These are phyloP conservation scores for Mycosphaerelloides madeirae DNA, from an alignment of 2,329 filamentous ascomycete species.

Conservation along the genomic window DNA sequence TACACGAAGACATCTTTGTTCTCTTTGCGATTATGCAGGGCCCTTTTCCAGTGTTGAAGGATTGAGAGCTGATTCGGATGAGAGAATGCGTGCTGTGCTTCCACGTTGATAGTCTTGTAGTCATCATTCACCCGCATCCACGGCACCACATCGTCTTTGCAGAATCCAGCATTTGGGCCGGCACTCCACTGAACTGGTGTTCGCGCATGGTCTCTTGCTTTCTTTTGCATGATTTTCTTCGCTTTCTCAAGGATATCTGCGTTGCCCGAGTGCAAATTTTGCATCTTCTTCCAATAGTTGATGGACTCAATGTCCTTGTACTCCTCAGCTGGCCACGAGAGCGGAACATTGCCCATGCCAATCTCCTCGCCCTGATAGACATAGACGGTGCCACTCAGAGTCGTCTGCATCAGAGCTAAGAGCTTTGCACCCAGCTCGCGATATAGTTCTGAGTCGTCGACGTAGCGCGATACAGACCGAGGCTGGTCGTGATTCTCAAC, in stretches of 20 bases:
- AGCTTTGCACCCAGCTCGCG: constrained; percentile 46
- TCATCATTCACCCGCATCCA: constrained; percentile 60
- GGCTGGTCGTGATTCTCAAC: constrained; percentile 51
- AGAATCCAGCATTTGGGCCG: constrained; percentile 58
- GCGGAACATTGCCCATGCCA: constrained; percentile 47
- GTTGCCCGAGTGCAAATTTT: constrained; percentile 33
- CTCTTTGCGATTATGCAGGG: constrained; percentile 52
- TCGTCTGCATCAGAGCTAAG: constrained; percentile 45
- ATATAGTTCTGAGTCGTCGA: constrained; percentile 44
- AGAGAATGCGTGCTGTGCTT: constrained; percentile 42
- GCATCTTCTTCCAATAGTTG: constrained; percentile 52
- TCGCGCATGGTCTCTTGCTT: constrained; percentile 47
- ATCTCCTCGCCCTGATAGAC: constrained; percentile 51
- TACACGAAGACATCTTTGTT: constrained; percentile 58
- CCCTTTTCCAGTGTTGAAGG: constrained; percentile 57
- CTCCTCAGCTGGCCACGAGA: constrained; percentile 40
- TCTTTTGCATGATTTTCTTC: constrained; percentile 15
- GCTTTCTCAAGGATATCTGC: constrained; percentile 15
- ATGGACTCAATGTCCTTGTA: constrained; percentile 52
- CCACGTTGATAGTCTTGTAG: constrained; percentile 53
- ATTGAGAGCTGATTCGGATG: constrained; percentile 42
- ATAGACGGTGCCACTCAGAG: constrained; percentile 47
- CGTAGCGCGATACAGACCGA: constrained; percentile 46
- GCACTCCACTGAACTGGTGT: constrained; percentile 64
- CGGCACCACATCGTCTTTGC: constrained; percentile 44